Evolutionary conservation across 345 rosid species (phyloP).

Genomic region (Excoecaria agallocha): DNA sequence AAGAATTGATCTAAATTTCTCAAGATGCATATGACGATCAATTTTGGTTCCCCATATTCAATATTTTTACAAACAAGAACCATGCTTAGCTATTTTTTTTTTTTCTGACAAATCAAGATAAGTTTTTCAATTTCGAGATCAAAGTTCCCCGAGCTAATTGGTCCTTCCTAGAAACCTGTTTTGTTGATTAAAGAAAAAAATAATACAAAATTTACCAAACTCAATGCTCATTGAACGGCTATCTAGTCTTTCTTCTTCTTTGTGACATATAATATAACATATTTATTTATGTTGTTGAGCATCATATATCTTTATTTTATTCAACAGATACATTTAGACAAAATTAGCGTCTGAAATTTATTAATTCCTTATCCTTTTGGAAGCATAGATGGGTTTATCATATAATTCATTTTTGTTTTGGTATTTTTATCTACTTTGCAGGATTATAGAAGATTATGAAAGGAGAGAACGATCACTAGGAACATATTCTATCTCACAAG

Average conservation of each 20-base stretch:
- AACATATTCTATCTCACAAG: background rate
- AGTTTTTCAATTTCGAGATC: background rate
- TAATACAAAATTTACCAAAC: background rate
- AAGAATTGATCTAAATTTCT: background rate
- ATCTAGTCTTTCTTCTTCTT: background rate
- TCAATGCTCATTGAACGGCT: background rate
- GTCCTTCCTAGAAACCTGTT: background rate
- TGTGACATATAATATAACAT: background rate
- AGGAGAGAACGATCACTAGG: background rate
- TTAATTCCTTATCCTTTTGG: too few species aligned
- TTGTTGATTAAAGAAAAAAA: background rate
- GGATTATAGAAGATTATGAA: conserved; percentile 3
- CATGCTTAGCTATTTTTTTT: background rate
- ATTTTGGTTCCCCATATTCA: background rate
- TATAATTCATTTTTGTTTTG: background rate
- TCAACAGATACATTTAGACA: too few species aligned
- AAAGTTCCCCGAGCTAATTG: background rate
- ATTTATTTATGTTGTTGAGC: background rate
- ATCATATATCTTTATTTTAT: too few species aligned
- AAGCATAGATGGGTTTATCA: background rate
- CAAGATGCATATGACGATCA: background rate
- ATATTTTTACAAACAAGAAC: background rate
- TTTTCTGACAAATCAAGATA: background rate
- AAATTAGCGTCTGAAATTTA: too few species aligned
- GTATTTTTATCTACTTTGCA: background rate